Evolutionary conservation across 352 stramenopile genomes (phyloP).

Genomic region (Phytopythium sindhum): DNA sequence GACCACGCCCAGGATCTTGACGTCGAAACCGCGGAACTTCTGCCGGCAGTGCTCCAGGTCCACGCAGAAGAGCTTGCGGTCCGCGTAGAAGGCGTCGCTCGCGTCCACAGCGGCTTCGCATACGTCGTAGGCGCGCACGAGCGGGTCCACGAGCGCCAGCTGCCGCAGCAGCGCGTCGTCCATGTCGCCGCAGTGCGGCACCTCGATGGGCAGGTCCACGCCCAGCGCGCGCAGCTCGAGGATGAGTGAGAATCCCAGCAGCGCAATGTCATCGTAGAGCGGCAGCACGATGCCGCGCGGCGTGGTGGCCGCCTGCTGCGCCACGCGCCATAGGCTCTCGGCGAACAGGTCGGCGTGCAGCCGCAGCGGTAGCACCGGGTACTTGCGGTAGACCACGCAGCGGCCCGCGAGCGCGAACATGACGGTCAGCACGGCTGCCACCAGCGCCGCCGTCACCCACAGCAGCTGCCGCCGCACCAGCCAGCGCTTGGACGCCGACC

Average conservation of each 20-base stretch:
- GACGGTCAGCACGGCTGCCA: neutral
- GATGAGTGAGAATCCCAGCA: constrained; percentile 60
- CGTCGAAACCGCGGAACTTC: constrained; percentile 51
- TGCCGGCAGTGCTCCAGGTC: constrained; percentile 35
- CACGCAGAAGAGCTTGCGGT: constrained; percentile 48
- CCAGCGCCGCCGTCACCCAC: neutral
- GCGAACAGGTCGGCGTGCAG: constrained; percentile 19
- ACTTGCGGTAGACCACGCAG: neutral
- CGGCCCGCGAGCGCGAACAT: neutral
- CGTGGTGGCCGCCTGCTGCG: constrained; percentile 3
- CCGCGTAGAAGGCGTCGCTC: constrained; percentile 20
- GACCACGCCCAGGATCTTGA: constrained; percentile 63
- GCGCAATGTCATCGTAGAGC: constrained; percentile 58
- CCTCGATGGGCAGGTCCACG: constrained; percentile 59
- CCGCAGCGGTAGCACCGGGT: neutral
- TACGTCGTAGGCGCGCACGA: constrained; percentile 61
- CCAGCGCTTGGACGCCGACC: neutral
- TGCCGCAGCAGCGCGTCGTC: constrained; percentile 18
- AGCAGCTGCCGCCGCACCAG: neutral
- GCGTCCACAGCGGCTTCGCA: constrained; percentile 38
- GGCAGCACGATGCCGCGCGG: constrained; percentile 54
- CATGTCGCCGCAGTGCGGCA: constrained; percentile 70
- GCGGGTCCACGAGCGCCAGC: no score
- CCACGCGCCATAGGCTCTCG: constrained; percentile 21
- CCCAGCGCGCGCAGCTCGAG: constrained; percentile 51